Percentiles rank a stretch among this genome's conserved stretches.
Evolutionary conservation across 306 rosid genomes (phyloP).

Genomic region (Begonia fuchsioides): DNA sequence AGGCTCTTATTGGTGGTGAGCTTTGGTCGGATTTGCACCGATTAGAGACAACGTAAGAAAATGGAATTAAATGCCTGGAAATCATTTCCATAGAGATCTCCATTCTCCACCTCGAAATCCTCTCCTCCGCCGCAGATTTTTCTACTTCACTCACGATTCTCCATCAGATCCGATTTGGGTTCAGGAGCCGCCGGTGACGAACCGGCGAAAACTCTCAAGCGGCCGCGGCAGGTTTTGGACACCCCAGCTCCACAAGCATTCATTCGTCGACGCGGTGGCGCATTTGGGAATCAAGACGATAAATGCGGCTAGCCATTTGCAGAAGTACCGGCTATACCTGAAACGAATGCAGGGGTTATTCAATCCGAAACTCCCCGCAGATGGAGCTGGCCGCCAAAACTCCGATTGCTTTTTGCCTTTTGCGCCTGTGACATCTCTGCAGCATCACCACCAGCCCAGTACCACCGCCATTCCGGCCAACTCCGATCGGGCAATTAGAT

Average conservation of each 20-base stretch:
- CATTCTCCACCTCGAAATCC: constrained; percentile 13
- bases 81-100: too few species aligned
- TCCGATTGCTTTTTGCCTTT: too few species aligned
- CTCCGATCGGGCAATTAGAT: too few species aligned
- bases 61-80: not conserved
- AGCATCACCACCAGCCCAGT: too few species aligned
- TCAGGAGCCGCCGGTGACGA: constrained; percentile 75
- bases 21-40: too few species aligned
- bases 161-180: constrained; percentile 49
- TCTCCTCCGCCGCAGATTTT: constrained; percentile 2
- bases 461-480: too few species aligned
- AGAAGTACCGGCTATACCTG: constrained; percentile 84
- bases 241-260: constrained; percentile 93
- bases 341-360: constrained; percentile 91
- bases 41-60: too few species aligned
- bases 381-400: too few species aligned
- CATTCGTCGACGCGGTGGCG: constrained; percentile 83
- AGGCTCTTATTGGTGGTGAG: too few species aligned
- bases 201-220: constrained; percentile 75
- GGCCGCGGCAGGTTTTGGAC: constrained; percentile 97
- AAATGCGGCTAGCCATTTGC: constrained; percentile 92
- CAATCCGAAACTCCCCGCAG: too few species aligned
- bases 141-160: not conserved
- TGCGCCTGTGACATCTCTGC: too few species aligned
- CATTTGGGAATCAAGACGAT: constrained; percentile 89